Conservation (phyloP, 768 basidiomycete genomes). For the Suillus discolor region DNA sequence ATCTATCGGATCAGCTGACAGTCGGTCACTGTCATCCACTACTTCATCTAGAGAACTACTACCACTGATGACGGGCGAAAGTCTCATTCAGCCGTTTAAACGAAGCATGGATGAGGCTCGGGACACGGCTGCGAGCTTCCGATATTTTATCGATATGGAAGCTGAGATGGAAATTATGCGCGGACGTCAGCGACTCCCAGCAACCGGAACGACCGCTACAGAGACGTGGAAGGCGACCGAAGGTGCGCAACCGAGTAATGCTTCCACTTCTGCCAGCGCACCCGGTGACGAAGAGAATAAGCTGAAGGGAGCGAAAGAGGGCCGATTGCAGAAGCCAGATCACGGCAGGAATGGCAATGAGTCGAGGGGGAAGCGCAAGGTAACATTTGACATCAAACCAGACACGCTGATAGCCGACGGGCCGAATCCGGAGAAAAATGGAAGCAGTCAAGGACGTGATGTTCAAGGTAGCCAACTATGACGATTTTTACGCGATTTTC, state of each 20-base stretch:
- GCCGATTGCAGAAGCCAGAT: constrained; percentile 22
- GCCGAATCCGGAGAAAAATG: constrained; percentile 34
- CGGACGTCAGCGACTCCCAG: constrained; percentile 21
- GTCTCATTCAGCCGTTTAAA: constrained; percentile 37
- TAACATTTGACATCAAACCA: constrained; percentile 72
- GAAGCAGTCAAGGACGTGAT: constrained; percentile 32
- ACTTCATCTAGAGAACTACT: constrained; percentile 21
- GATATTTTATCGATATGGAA: constrained; percentile 47
- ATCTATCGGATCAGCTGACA: constrained; percentile 31
- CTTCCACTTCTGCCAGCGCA: constrained; percentile 17
- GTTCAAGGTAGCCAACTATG: constrained; percentile 47
- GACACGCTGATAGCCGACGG: constrained; percentile 51
- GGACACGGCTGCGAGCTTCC: constrained; percentile 50
- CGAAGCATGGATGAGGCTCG: constrained; percentile 50
- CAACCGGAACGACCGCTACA: constrained; percentile 11
- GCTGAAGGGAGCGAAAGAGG: constrained; percentile 16
- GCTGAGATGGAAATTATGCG: constrained; percentile 36
- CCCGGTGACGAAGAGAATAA: constrained; percentile 6
- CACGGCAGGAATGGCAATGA: constrained; percentile 29
- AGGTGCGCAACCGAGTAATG: constrained; percentile 14
- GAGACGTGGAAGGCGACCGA: constrained; percentile 9
- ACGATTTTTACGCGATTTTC: not conserved
- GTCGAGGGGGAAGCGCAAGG: constrained; percentile 63
- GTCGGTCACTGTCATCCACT: constrained; percentile 20
- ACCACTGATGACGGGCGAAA: constrained; percentile 29